A percentile compares a stretch with the other conserved stretches of the same genome.
These are phyloP conservation scores for Pestalotiopsis fici DNA, from an alignment of 2,329 filamentous ascomycete genomes.

Conservation along the genomic window DNA sequence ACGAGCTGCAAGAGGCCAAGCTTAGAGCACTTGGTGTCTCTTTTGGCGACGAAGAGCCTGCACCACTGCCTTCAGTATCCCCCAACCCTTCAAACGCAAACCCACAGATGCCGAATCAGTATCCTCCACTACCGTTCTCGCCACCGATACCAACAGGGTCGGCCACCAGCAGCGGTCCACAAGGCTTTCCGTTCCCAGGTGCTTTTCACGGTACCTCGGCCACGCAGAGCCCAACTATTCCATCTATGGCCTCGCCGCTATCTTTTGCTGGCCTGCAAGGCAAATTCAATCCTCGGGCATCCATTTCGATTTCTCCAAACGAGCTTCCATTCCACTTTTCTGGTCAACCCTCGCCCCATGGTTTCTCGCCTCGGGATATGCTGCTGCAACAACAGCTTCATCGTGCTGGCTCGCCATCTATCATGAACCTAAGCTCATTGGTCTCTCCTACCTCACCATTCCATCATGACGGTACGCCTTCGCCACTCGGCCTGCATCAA, in stretches of 20 bases:
- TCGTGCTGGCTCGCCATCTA: slow-evolving; percentile 65
- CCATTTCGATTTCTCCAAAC: slow-evolving; percentile 65
- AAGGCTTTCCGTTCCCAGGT: slow-evolving; percentile 57
- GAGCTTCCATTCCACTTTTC: slow-evolving; percentile 70
- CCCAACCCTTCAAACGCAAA: slow-evolving; percentile 63
- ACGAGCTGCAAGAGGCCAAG: slow-evolving; percentile 86
- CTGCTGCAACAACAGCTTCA: slow-evolving; percentile 51
- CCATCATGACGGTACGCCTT: slow-evolving; percentile 50
- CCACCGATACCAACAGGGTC: slow-evolving; percentile 81
- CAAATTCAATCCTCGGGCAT: slow-evolving; percentile 71
- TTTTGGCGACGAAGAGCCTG: slow-evolving; percentile 72
- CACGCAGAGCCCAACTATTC: slow-evolving; percentile 62
- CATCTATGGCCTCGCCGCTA: slow-evolving; percentile 71
- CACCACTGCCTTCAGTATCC: slow-evolving; percentile 62
- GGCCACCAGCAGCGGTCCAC: slow-evolving; percentile 65
- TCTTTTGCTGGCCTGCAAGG: slow-evolving; percentile 62
- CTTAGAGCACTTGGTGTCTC: slow-evolving; percentile 88
- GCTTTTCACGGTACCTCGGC: slow-evolving; percentile 63
- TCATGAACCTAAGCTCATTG: slow-evolving; percentile 54
- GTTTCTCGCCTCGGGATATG: slow-evolving; percentile 60
- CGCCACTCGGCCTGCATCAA: slow-evolving; percentile 48
- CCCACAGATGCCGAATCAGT: slow-evolving; percentile 71
- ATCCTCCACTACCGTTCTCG: slow-evolving; percentile 77
- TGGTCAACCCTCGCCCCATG: slow-evolving; percentile 60
- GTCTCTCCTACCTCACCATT: slow-evolving; percentile 68